Evolutionary conservation across 2,329 filamentous ascomycete species (phyloP), one percentile per base, ranked within the genome.

Genomic region (Sporothrix mexicana): DNA sequence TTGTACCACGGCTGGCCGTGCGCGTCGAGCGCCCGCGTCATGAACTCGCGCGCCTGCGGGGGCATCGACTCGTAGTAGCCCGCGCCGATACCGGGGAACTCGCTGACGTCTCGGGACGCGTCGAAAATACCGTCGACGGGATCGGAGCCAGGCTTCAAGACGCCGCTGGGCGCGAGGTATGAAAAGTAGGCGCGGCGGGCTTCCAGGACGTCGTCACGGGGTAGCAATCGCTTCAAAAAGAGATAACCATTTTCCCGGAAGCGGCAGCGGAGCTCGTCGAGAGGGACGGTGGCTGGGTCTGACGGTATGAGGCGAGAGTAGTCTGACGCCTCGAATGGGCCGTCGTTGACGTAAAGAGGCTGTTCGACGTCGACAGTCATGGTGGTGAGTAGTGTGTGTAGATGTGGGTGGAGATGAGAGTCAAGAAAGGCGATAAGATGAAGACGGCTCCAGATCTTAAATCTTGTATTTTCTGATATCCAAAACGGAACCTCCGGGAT

Each of bases 101-200:
- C 81, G 17, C 80, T 77, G 12, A 80, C 79, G 51, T 82, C 78
- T 71, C 84, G 84, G 0, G 79, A 72, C 0, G 79, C 67, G 76
- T 88, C 83, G 76, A 88, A 90, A 71, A 89, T 84, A 0, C 88
- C 88, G 1, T 88, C 82, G 0, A 87, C 83, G 0, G 86, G 82
- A 4, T 82, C 78, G 0, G 85, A 86, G 49, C 83, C 85, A 0
- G 86, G 84, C 73, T 87, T 85, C 1, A 91, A 80, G 49, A 91
- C 84, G 0, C 87, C 87, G 41, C 84, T 90, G 0, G 88, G 84
- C 1, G 84, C 80, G 5, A 90, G 80, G 59, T 85, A 84, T 2
- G 80, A 78, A 77, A 90, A 90, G 78, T 89, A 90, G 45, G 82
- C 79, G 72, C 84, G 80, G 1, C 88, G 84, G 9, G 85, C 84